Conservation (phyloP, 306 rosid genomes). For the Cyamopsis tetragonoloba region DNA sequence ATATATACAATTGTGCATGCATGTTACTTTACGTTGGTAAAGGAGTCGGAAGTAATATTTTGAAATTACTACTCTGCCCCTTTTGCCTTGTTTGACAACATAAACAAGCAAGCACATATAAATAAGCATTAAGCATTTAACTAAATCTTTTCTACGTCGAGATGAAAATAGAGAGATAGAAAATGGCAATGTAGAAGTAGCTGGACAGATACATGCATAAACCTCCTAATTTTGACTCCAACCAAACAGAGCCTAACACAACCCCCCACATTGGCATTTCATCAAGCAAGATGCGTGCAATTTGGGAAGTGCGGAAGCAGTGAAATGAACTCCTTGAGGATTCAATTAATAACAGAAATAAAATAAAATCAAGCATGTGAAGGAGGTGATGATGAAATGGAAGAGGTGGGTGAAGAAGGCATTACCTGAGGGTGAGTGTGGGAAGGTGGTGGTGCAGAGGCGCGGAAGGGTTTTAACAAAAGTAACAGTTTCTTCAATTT, state of each 20-base stretch:
- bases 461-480: slow-evolving; percentile 57
- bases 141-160: background rate
- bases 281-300: slow-evolving; percentile 43
- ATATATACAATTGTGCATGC: too few relatives aligned
- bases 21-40: too few relatives aligned
- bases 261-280: slow-evolving; percentile 33
- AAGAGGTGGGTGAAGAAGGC: background rate
- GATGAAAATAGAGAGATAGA: background rate
- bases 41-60: too few relatives aligned
- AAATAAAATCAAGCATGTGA: background rate
- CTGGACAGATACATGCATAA: background rate
- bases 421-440: slow-evolving; percentile 59
- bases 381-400: background rate
- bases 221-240: background rate
- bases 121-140: background rate
- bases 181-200: background rate
- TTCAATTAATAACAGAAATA: background rate
- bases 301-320: background rate
- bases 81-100: background rate
- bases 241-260: background rate
- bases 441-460: slow-evolving; percentile 46
- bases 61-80: background rate
- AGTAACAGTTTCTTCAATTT: slow-evolving; percentile 58
- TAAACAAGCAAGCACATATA: background rate
- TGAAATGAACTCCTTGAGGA: background rate